Evolutionary conservation across 1,284 basidiomycete genomes (phyloP).

Genomic region (Volvariella volvacea): DNA sequence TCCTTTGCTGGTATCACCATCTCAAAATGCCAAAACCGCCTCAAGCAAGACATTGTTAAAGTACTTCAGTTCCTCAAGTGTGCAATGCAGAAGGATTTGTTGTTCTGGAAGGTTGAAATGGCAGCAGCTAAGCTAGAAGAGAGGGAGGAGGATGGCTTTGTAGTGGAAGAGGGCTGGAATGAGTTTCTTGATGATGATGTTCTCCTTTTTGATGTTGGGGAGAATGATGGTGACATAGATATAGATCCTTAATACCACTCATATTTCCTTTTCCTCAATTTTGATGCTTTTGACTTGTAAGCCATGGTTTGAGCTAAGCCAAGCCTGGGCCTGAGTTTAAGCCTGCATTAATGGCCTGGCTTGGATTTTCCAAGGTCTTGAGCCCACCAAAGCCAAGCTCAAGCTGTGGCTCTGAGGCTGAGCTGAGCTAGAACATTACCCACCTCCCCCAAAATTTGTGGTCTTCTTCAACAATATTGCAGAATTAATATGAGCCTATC

Average conservation of each 20-base stretch:
- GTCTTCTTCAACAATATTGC: too few species aligned
- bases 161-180: conserved; percentile 5
- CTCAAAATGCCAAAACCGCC: conserved; percentile 25
- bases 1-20: conserved; percentile 29
- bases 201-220: conserved; percentile 2
- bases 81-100: conserved; percentile 17
- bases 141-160: conserved; percentile 15
- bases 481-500: too few species aligned
- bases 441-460: too few species aligned
- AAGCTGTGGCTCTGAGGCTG: conserved; percentile 11
- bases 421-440: conserved; percentile 14
- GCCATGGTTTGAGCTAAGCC: too few species aligned
- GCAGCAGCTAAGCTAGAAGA: conserved; percentile 13
- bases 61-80: conserved; percentile 30
- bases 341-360: conserved; percentile 6
- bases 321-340: conserved; percentile 6
- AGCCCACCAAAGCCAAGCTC: conserved; percentile 11
- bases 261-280: background rate
- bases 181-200: conserved; percentile 3
- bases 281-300: too few species aligned
- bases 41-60: conserved; percentile 32
- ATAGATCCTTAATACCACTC: conserved; percentile 1
- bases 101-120: conserved; percentile 14
- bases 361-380: conserved; percentile 6
- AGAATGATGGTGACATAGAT: background rate